Evolutionary conservation across 768 basidiomycete species (phyloP), one percentile per base, ranked within the genome.

Genomic region (Kwoniella pini): DNA sequence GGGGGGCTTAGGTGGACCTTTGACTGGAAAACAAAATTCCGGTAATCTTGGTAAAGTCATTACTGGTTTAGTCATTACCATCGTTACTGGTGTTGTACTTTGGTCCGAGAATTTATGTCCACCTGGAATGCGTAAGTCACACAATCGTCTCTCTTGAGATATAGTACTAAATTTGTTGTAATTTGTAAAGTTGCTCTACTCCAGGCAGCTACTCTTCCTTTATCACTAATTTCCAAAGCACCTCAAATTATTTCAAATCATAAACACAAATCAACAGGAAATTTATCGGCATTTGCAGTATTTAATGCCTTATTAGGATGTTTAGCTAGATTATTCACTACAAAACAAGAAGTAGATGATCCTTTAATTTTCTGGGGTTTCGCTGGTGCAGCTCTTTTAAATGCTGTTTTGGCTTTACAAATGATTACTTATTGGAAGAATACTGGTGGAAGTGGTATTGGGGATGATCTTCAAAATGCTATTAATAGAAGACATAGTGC

Each of bases 251-350:
- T 82, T 54, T 86, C 90, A 69, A 99, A 96, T 81, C 77, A 85
- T 57, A 84, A 84, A 44, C 81, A 85, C 4, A 79, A 82, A 49
- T 90, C 88, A 6, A 98, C 96, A 0, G 96, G 96, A 11, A 92
- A 97, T 72, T 88, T 99, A 40, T 94, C 91, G 11, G 85, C 91
- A 0, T 90, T 99, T 72, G 92, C 93, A 24, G 91, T 98, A 36
- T 80, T 90, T 70, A 84, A 91, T 51, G 91, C 95, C 65, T 84
- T 98, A 38, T 83, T 82, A 1, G 95, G 96, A 22, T 96, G 93
- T 78, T 81, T 91, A 36, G 96, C 95, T 0, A 83, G 96, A 44
- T 81, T 98, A 15, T 98, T 93, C 82, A 99, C 96, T 6, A 97
- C 92, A 12, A 84, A 87, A 10, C 88, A 88, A 30, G 95, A 98